These are phyloP conservation scores for Amylocystis lapponica DNA, from an alignment of 768 basidiomycete species.

Conservation along the genomic window DNA sequence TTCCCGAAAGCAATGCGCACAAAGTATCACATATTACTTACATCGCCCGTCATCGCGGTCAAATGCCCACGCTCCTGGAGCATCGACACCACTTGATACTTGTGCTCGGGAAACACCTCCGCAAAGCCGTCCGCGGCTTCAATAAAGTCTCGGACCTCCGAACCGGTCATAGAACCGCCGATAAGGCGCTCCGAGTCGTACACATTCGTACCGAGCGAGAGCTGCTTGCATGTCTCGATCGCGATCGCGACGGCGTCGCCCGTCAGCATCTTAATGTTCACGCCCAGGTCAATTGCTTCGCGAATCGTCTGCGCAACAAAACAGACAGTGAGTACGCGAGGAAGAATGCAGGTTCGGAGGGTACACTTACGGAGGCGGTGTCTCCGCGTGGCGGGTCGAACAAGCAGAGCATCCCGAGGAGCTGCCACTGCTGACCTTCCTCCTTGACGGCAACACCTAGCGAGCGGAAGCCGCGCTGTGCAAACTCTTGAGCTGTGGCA, in stretches of 20 bases:
- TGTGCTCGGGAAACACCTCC: conserved; percentile 42
- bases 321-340: not conserved
- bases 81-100: conserved; percentile 31
- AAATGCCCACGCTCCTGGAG: conserved; percentile 36
- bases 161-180: conserved; percentile 36
- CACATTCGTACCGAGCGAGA: conserved; percentile 15
- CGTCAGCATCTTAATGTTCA: conserved; percentile 43
- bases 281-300: conserved; percentile 29
- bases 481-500: conserved; percentile 32
- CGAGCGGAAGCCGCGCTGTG: conserved; percentile 38
- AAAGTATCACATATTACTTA: too few species aligned
- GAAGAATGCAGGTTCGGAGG: not conserved
- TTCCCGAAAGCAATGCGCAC: conserved; percentile 11
- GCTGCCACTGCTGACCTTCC: conserved; percentile 35
- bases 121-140: conserved; percentile 47
- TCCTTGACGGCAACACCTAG: conserved; percentile 43
- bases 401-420: conserved; percentile 33
- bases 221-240: conserved; percentile 32
- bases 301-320: conserved; percentile 29
- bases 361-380: conserved; percentile 29
- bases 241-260: conserved; percentile 4
- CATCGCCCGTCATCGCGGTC: conserved; percentile 40
- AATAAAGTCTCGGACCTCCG: conserved; percentile 32
- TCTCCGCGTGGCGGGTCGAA: conserved; percentile 42
- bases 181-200: conserved; percentile 27